These are phyloP conservation scores for Pythium dissimile DNA, from an alignment of 352 stramenopile species.

Conservation along the genomic window DNA sequence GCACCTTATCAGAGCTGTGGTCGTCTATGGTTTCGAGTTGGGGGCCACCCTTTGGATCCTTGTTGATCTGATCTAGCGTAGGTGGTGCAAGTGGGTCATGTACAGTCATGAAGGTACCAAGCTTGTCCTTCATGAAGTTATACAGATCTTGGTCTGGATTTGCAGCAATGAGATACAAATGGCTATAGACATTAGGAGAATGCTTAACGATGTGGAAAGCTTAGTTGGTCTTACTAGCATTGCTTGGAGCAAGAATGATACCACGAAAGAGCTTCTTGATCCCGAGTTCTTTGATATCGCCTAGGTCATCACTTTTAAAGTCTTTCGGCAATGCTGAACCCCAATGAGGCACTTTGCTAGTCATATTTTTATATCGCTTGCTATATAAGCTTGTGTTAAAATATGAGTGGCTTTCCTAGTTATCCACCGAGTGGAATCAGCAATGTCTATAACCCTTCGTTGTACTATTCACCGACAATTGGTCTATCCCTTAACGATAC, in stretches of 20 bases:
- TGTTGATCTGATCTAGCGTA: conserved; percentile 20
- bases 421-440: too few species aligned
- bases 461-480: too few species aligned
- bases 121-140: conserved; percentile 22
- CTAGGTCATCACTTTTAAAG: neutral
- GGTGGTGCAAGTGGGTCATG: conserved; percentile 18
- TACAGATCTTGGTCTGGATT: conserved; percentile 22
- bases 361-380: neutral
- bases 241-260: conserved; percentile 12
- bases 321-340: neutral
- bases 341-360: neutral
- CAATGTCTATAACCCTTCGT: too few species aligned
- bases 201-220: conserved; percentile 20
- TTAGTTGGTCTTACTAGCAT: conserved; percentile 16
- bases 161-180: conserved; percentile 20
- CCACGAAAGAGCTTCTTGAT: conserved; percentile 27
- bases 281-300: neutral
- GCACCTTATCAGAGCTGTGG: conserved; percentile 20
- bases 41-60: neutral
- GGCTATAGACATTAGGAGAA: conserved; percentile 17
- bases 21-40: conserved; percentile 30
- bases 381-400: too few species aligned
- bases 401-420: too few species aligned
- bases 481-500: too few species aligned
- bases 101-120: conserved; percentile 22